These are phyloP conservation scores for Pseudocercospora cruenta DNA, from an alignment of 2,329 filamentous ascomycete genomes.

Conservation along the genomic window DNA sequence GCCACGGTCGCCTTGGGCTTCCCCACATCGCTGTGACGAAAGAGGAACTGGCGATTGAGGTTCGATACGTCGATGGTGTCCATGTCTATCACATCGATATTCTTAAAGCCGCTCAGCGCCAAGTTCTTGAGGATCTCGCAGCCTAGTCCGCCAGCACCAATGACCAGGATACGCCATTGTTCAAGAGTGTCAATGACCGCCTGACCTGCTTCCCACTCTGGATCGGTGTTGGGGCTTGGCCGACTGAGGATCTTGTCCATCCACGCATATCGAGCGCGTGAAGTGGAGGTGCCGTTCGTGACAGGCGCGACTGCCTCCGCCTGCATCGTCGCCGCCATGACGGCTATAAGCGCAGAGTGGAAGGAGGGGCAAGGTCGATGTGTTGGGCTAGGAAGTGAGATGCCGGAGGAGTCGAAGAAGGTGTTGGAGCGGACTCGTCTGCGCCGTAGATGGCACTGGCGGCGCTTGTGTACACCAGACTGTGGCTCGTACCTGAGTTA, in stretches of 20 bases:
- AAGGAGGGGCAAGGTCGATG: too few relatives aligned
- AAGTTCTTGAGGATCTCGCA: constrained; percentile 97
- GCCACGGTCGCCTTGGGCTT: constrained; percentile 93
- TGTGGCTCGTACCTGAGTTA: too few relatives aligned
- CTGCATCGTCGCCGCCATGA: constrained; percentile 30
- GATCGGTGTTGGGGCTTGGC: constrained; percentile 79
- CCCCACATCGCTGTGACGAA: constrained; percentile 87
- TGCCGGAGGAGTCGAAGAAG: too few relatives aligned
- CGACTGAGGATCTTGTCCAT: constrained; percentile 79
- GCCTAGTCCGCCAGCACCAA: constrained; percentile 89
- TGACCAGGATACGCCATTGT: constrained; percentile 64
- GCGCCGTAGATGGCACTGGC: too few relatives aligned
- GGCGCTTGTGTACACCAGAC: too few relatives aligned
- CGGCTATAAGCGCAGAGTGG: neutral
- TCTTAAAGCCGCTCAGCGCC: constrained; percentile 90
- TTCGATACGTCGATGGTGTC: constrained; percentile 99
- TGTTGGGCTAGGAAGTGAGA: too few relatives aligned
- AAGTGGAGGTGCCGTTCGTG: constrained; percentile 49
- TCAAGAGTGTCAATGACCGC: constrained; percentile 63
- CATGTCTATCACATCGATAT: constrained; percentile 99
- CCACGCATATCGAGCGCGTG: constrained; percentile 63
- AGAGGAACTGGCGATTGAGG: constrained; percentile 95
- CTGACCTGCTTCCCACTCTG: constrained; percentile 51
- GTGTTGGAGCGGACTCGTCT: too few relatives aligned
- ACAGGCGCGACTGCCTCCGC: constrained; percentile 21